Percentiles rank a stretch among this genome's conserved stretches.
Conservation (phyloP, 805 yeast species). For the Starmerella kuoi region DNA sequence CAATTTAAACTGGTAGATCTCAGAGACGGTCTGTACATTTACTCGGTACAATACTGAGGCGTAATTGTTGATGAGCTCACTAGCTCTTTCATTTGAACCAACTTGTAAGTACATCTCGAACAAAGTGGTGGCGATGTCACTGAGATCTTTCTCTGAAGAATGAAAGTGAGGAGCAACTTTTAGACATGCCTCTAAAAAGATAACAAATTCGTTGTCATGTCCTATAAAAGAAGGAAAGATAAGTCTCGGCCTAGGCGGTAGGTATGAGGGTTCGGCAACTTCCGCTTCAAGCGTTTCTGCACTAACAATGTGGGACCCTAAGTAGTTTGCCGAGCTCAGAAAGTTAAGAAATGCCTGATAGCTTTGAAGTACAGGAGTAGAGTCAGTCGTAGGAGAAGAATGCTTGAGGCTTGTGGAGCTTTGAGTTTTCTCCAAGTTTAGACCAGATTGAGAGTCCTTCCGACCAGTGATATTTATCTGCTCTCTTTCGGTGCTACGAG, state of each 20-base stretch:
- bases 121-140: constrained; percentile 62
- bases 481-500: not conserved
- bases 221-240: constrained; percentile 79
- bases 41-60: constrained; percentile 44
- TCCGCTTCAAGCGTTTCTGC: constrained; percentile 16
- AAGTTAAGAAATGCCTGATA: constrained; percentile 48
- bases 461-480: not conserved
- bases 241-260: constrained; percentile 81
- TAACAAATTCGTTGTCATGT: constrained; percentile 78
- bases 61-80: constrained; percentile 36
- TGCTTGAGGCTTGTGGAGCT: not conserved
- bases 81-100: constrained; percentile 46
- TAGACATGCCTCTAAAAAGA: constrained; percentile 82
- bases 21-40: constrained; percentile 32
- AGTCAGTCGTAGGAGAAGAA: not conserved
- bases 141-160: constrained; percentile 55
- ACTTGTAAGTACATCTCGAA: constrained; percentile 68
- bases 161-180: constrained; percentile 66
- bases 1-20: constrained; percentile 23
- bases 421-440: not conserved
- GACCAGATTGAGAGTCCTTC: constrained; percentile 28
- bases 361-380: constrained; percentile 35
- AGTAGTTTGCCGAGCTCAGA: constrained; percentile 27
- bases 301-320: constrained; percentile 19
- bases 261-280: constrained; percentile 36